Evolutionary conservation across 305 asterid species (phyloP).

Genomic region (Andrographis paniculata): DNA sequence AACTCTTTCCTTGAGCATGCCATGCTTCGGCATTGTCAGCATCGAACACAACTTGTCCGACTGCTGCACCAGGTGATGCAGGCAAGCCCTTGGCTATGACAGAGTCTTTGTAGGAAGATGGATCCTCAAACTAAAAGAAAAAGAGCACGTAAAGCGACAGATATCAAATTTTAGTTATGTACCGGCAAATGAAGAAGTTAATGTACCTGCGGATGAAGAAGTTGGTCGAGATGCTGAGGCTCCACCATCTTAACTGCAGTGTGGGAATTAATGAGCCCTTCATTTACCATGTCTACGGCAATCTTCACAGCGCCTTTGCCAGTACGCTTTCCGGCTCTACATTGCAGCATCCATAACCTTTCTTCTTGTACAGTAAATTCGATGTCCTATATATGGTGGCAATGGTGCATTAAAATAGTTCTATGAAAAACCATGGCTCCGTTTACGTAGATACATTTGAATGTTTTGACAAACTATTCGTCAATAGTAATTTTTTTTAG

Average conservation of each 20-base stretch:
- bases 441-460: no score
- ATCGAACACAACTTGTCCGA: conserved; percentile 89
- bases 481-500: no score
- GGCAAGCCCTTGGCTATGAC: conserved; percentile 91
- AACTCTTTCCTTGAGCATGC: conserved; percentile 93
- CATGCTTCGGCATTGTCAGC: conserved; percentile 87
- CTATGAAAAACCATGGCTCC: no score
- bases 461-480: no score
- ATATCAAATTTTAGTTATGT: neutral
- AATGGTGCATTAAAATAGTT: neutral
- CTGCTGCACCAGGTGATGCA: conserved; percentile 98
- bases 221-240: conserved; percentile 95
- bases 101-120: conserved; percentile 56
- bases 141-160: neutral
- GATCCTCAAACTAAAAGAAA: conserved; percentile 66
- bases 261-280: conserved; percentile 59
- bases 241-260: conserved; percentile 75
- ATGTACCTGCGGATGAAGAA: conserved; percentile 92
- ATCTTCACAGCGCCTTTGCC: conserved; percentile 91
- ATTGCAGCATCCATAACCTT: conserved; percentile 93
- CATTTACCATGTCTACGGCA: conserved; percentile 87
- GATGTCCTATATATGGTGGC: conserved; percentile 45
- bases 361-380: conserved; percentile 94
- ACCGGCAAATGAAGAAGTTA: neutral
- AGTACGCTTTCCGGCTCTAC: conserved; percentile 86